These are phyloP conservation scores for Pichia sp. DNA, from an alignment of 1,139 yeast species.

Conservation along the genomic window DNA sequence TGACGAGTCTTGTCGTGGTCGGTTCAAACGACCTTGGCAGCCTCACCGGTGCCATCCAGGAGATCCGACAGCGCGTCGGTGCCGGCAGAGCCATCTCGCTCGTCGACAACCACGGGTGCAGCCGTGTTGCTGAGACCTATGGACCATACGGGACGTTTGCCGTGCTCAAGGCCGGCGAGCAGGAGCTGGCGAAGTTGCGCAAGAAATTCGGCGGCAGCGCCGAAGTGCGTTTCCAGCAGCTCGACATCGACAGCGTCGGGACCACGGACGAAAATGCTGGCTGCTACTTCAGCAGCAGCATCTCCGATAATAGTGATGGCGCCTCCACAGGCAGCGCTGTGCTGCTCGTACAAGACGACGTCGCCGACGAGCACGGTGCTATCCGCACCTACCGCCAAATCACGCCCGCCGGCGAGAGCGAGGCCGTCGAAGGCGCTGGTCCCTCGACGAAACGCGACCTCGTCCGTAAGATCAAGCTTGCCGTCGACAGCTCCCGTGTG, in stretches of 20 bases:
- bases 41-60: conserved; percentile 15
- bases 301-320: too few relatives aligned
- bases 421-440: neutral
- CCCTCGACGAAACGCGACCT: neutral
- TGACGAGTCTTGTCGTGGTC: conserved; percentile 17
- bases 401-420: neutral
- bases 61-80: conserved; percentile 11
- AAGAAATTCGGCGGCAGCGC: conserved; percentile 4
- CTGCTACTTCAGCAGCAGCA: conserved; percentile 4
- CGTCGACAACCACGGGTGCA: conserved; percentile 20
- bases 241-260: neutral
- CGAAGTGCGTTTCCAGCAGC: neutral
- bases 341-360: conserved; percentile 4
- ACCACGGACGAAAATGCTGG: too few relatives aligned
- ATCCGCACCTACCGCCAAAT: conserved; percentile 4
- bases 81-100: conserved; percentile 12
- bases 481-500: conserved; percentile 13
- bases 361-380: neutral
- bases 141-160: conserved; percentile 22
- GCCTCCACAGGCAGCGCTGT: neutral
- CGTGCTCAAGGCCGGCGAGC: conserved; percentile 12
- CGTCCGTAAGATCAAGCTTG: conserved; percentile 13
- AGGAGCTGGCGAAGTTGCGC: conserved; percentile 2
- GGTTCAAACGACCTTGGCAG: conserved; percentile 19
- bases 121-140: conserved; percentile 7